Evolutionary conservation across 768 basidiomycete species (phyloP).

Genomic region (Agrocybe praecox): DNA sequence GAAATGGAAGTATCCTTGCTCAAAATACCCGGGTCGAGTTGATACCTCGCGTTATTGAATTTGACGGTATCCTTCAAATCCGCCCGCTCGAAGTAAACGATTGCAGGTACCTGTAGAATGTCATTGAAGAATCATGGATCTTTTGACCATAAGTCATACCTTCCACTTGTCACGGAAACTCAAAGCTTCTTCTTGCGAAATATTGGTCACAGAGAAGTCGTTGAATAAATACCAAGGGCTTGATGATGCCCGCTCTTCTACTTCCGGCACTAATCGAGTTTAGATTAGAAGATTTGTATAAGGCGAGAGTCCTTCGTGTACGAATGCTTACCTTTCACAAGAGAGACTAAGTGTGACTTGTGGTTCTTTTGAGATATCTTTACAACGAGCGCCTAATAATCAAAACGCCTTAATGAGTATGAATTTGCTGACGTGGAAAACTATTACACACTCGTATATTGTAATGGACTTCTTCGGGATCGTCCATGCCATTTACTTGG

Average conservation of each 20-base stretch:
- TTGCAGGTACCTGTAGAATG: slow-evolving; percentile 67
- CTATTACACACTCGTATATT: slow-evolving; percentile 64
- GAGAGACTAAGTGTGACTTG: slow-evolving; percentile 83
- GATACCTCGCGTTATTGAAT: slow-evolving; percentile 62
- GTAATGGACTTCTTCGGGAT: slow-evolving; percentile 60
- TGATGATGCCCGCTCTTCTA: slow-evolving; percentile 42
- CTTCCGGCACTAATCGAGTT: slow-evolving; percentile 62
- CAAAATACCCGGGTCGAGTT: slow-evolving; percentile 74
- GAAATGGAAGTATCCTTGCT: slow-evolving; percentile 89
- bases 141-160: slow-evolving; percentile 41
- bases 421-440: slow-evolving; percentile 1
- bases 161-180: slow-evolving; percentile 93
- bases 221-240: slow-evolving; percentile 95
- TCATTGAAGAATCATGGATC: background rate
- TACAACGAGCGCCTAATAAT: slow-evolving; percentile 73
- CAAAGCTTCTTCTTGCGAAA: slow-evolving; percentile 85
- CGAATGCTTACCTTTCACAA: slow-evolving; percentile 69
- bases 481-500: slow-evolving; percentile 60
- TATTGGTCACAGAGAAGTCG: slow-evolving; percentile 88
- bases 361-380: slow-evolving; percentile 75
- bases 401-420: background rate
- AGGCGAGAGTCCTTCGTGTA: background rate
- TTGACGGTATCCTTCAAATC: slow-evolving; percentile 64
- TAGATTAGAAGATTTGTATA: background rate
- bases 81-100: slow-evolving; percentile 86